A percentile compares a stretch with the other conserved stretches of the same genome.
These are phyloP conservation scores for Breynia disticha DNA, from an alignment of 441 rosid genomes.

Conservation along the genomic window DNA sequence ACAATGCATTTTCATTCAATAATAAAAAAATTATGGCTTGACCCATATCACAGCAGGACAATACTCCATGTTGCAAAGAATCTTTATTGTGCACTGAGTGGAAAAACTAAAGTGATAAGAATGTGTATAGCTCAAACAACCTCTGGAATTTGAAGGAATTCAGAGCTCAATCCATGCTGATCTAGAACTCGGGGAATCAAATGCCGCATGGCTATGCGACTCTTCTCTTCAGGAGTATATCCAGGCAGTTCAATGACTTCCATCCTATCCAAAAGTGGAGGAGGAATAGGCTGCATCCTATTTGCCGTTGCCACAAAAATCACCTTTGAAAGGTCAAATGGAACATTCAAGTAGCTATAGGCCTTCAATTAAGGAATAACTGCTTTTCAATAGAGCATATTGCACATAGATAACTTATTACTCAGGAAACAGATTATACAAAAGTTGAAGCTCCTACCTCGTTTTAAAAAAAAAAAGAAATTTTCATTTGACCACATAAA, in stretches of 20 bases:
- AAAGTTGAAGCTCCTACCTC: neutral
- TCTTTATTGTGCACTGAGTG: no score
- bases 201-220: conserved; percentile 80
- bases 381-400: neutral
- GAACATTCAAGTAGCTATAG: conserved; percentile 88
- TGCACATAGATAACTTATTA: neutral
- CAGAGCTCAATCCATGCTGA: conserved; percentile 92
- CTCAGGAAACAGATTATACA: neutral
- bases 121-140: conserved; percentile 10
- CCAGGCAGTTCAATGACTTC: conserved; percentile 98
- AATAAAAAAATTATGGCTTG: no score
- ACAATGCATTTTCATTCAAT: no score
- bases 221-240: conserved; percentile 94
- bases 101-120: no score
- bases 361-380: conserved; percentile 45
- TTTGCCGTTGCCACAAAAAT: conserved; percentile 96
- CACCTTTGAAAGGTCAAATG: conserved; percentile 94
- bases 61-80: no score
- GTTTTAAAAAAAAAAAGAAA: neutral
- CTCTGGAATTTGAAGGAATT: conserved; percentile 94
- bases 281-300: conserved; percentile 88
- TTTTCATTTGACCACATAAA: neutral
- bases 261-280: conserved; percentile 94
- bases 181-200: conserved; percentile 92
- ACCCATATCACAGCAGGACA: no score